Conservation (phyloP, 495 filamentous ascomycete genomes). For the Platismatia glauca region DNA sequence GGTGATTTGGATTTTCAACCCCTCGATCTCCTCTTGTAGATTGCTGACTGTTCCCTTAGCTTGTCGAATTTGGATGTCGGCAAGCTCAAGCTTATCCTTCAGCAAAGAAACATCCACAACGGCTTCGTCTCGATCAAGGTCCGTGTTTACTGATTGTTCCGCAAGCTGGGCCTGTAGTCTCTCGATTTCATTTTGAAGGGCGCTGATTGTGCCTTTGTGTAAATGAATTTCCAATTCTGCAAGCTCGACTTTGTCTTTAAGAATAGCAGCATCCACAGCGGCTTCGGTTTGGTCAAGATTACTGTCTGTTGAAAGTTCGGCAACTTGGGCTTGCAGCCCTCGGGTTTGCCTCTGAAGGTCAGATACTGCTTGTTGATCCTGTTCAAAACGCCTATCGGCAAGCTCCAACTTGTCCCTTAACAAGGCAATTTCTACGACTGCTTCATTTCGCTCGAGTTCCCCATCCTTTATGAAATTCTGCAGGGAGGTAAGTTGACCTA, state of each 20-base stretch:
- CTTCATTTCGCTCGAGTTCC: background rate
- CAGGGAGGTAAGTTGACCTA: background rate
- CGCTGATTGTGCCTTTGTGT: slow-evolving; percentile 3
- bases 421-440: slow-evolving; percentile 4
- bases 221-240: slow-evolving; percentile 1
- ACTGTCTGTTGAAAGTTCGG: background rate
- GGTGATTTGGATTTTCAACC: background rate
- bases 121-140: slow-evolving; percentile 14
- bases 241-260: background rate
- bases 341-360: background rate
- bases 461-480: background rate
- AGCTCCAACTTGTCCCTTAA: slow-evolving; percentile 3
- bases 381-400: slow-evolving; percentile 1
- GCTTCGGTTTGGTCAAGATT: slow-evolving; percentile 10
- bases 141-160: slow-evolving; percentile 1
- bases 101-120: slow-evolving; percentile 7
- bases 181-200: slow-evolving; percentile 11
- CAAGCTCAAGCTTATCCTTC: slow-evolving; percentile 17
- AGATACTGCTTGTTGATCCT: slow-evolving; percentile 1
- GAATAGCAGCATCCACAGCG: background rate
- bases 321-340: background rate
- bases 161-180: slow-evolving; percentile 1
- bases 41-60: background rate
- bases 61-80: slow-evolving; percentile 7
- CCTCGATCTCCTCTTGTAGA: slow-evolving; percentile 6